A percentile compares a stretch with the other conserved stretches of the same genome.
Evolutionary conservation across 2,329 filamentous ascomycete genomes (phyloP).

Genomic region (Trichoderma koningii): DNA sequence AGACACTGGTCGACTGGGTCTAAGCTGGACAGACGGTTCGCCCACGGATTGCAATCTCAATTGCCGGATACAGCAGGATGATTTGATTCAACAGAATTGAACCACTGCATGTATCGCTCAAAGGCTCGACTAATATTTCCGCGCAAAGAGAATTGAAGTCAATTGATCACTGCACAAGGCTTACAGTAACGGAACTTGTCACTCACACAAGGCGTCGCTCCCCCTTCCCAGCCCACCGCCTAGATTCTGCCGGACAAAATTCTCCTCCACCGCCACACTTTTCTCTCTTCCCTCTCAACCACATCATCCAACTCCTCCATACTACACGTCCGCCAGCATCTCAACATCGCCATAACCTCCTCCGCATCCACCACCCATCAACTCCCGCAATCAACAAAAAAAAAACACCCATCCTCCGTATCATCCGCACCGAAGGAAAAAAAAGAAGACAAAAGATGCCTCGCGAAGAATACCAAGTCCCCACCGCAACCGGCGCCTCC

Average conservation of each 20-base stretch:
- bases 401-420: neutral
- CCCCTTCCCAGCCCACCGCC: conserved; percentile 29
- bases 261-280: conserved; percentile 30
- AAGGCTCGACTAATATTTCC: no score
- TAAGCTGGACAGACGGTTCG: neutral
- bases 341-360: neutral
- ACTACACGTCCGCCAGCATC: neutral
- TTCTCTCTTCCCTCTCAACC: conserved; percentile 28
- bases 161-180: neutral
- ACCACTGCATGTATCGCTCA: no score
- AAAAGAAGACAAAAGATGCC: conserved; percentile 54
- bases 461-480: conserved; percentile 77
- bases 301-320: no score
- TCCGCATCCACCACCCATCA: neutral
- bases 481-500: conserved; percentile 53
- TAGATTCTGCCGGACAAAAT: conserved; percentile 33
- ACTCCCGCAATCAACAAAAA: neutral
- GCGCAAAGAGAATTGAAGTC: neutral
- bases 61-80: no score
- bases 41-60: neutral
- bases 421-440: neutral
- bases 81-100: no score
- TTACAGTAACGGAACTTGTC: neutral
- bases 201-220: neutral
- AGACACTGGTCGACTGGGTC: neutral